Evolutionary conservation across 441 rosid genomes (phyloP).

Genomic region (Bruguiera hainesii): DNA sequence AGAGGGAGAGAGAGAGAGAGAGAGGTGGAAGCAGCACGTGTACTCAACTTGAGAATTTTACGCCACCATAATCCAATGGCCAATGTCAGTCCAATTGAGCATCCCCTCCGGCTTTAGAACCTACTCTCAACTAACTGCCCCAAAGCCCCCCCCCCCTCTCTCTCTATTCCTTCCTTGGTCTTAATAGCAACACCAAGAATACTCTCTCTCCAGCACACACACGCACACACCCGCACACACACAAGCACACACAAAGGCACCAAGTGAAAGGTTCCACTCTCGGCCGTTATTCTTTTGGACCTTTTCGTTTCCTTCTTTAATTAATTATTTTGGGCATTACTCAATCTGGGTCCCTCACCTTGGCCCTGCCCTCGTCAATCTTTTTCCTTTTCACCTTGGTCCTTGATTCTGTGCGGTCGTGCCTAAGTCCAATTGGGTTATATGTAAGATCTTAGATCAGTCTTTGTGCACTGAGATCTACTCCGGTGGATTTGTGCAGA

Average conservation of each 20-base stretch:
- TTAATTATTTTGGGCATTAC: neutral
- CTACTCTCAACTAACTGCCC: constrained; percentile 23
- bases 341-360: neutral
- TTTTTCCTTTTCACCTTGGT: too few relatives aligned
- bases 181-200: constrained; percentile 20
- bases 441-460: neutral
- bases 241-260: too few relatives aligned
- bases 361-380: neutral
- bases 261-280: constrained; percentile 20
- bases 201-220: neutral
- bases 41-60: constrained; percentile 38
- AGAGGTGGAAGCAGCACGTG: constrained; percentile 37
- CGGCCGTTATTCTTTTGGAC: constrained; percentile 20
- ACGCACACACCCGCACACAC: neutral
- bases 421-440: too few relatives aligned
- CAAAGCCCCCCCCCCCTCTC: constrained; percentile 11
- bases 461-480: too few relatives aligned
- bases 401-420: too few relatives aligned
- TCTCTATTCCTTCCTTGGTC: constrained; percentile 50
- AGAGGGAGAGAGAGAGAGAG: constrained; percentile 16
- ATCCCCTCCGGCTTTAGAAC: constrained; percentile 17
- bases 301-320: neutral
- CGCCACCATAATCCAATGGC: constrained; percentile 39
- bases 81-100: constrained; percentile 21
- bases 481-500: neutral